phyloP scores from a whole-genome alignment of 768 basidiomycete genomes.

The Terana coerulea region DNA sequence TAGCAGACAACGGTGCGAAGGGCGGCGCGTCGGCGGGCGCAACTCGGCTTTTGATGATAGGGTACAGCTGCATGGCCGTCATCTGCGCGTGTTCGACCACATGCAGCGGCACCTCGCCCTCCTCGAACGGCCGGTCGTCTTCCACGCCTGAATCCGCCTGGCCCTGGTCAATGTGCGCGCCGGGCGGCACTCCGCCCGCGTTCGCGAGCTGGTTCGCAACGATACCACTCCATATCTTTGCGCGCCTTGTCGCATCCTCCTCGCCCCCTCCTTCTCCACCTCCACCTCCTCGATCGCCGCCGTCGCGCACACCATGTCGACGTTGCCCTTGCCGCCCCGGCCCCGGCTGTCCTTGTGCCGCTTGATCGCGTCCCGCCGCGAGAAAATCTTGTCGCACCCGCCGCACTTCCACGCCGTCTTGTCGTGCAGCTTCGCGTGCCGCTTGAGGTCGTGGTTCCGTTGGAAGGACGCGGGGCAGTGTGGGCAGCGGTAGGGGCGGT shows the following conservation, averaged over 20 bases:
- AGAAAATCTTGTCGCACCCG: conserved; percentile 73
- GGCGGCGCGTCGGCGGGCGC: conserved; percentile 8
- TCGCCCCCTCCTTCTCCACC: conserved; percentile 46
- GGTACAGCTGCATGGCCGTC: conserved; percentile 9
- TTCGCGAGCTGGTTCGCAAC: conserved; percentile 32
- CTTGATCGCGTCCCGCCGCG: conserved; percentile 75
- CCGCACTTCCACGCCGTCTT: conserved; percentile 70
- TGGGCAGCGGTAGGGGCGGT: conserved; percentile 63
- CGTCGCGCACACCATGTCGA: conserved; percentile 39
- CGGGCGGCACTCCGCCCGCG: background rate
- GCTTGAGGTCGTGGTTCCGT: conserved; percentile 75
- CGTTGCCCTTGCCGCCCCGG: conserved; percentile 37
- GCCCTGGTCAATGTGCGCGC: background rate
- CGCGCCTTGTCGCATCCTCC: conserved; percentile 44
- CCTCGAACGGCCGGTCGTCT: conserved; percentile 16
- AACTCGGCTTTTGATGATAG: conserved; percentile 14
- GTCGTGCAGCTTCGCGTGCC: conserved; percentile 71
- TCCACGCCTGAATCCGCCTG: background rate
- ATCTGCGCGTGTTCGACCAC: conserved; percentile 11
- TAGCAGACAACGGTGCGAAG: conserved; percentile 1
- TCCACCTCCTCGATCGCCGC: conserved; percentile 55
- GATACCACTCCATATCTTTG: conserved; percentile 65
- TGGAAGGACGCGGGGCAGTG: conserved; percentile 73
- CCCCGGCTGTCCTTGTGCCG: conserved; percentile 65
- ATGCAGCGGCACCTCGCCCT: conserved; percentile 13